A percentile compares a stretch with the other conserved stretches of the same genome.
phyloP scores from a whole-genome alignment of 805 yeast species.

The Candida nanaspora region DNA sequence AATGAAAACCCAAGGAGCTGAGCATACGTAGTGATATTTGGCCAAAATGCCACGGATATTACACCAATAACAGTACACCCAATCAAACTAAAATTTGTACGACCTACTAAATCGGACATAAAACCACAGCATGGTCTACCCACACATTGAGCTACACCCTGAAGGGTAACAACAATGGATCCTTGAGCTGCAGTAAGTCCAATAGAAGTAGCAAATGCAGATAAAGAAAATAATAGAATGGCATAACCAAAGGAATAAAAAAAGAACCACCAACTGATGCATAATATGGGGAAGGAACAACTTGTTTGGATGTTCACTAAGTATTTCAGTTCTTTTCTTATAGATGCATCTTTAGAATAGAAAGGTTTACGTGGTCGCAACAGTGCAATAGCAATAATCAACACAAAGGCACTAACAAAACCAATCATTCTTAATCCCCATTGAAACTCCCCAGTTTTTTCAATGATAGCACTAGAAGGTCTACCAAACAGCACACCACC shows the following conservation, averaged over 20 bases:
- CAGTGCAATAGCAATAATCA: slow-evolving; percentile 12
- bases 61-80: slow-evolving; percentile 29
- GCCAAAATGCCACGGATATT: slow-evolving; percentile 42
- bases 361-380: slow-evolving; percentile 16
- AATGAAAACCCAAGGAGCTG: slow-evolving; percentile 36
- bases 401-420: slow-evolving; percentile 19
- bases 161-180: slow-evolving; percentile 36
- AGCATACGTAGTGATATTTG: slow-evolving; percentile 34
- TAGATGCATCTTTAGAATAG: slow-evolving; percentile 11
- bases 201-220: slow-evolving; percentile 39
- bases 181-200: slow-evolving; percentile 43
- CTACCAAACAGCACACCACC: slow-evolving; percentile 44
- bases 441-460: slow-evolving; percentile 32
- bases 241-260: slow-evolving; percentile 26
- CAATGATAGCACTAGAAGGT: slow-evolving; percentile 34
- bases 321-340: slow-evolving; percentile 13
- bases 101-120: slow-evolving; percentile 39
- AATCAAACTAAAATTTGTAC: slow-evolving; percentile 36
- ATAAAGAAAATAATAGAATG: slow-evolving; percentile 34
- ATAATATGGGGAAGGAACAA: slow-evolving; percentile 17
- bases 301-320: slow-evolving; percentile 6
- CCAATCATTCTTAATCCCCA: slow-evolving; percentile 43
- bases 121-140: slow-evolving; percentile 46
- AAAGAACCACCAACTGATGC: slow-evolving; percentile 16
- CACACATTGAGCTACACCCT: slow-evolving; percentile 39